These are phyloP conservation scores for Phragmites australis DNA, from an alignment of 176 grass and related monocot genomes.

Conservation along the genomic window DNA sequence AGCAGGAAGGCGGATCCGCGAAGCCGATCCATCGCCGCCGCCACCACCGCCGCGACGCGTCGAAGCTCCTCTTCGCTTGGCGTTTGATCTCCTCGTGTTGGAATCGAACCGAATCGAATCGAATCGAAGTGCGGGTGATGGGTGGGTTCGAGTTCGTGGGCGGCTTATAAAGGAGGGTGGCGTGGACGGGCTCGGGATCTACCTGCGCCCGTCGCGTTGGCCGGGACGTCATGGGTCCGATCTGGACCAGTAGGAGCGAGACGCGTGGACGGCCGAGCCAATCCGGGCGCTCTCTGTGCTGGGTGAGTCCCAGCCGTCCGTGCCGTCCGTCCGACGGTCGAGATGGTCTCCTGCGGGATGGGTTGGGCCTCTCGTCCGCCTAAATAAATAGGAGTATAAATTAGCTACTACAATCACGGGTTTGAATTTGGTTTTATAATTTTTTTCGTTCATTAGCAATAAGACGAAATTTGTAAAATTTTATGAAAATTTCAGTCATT, in stretches of 20 bases:
- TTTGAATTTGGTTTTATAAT: no score
- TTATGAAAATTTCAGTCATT: no score
- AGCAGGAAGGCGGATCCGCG: slow-evolving; percentile 60
- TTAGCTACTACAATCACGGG: no score
- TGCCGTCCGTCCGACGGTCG: slow-evolving; percentile 25
- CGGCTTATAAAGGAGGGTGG: slow-evolving; percentile 38
- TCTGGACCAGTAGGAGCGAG: background rate
- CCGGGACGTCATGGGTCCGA: slow-evolving; percentile 46
- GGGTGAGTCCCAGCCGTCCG: slow-evolving; percentile 40
- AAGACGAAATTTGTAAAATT: no score
- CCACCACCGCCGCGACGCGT: background rate
- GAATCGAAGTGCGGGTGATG: background rate
- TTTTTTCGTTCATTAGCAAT: no score
- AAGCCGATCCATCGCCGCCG: slow-evolving; percentile 51
- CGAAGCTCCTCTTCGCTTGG: background rate
- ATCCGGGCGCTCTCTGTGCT: slow-evolving; percentile 45
- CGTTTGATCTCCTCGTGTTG: slow-evolving; percentile 13
- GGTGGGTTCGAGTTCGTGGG: background rate
- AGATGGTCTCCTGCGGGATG: background rate
- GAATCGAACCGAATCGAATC: no score
- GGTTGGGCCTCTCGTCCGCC: background rate
- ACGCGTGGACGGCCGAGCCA: slow-evolving; percentile 36
- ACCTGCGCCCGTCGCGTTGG: slow-evolving; percentile 29
- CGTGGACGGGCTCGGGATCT: slow-evolving; percentile 8
- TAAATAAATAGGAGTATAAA: no score